phyloP scores from a whole-genome alignment of 768 basidiomycete species.

The Sutorius australiensis region DNA sequence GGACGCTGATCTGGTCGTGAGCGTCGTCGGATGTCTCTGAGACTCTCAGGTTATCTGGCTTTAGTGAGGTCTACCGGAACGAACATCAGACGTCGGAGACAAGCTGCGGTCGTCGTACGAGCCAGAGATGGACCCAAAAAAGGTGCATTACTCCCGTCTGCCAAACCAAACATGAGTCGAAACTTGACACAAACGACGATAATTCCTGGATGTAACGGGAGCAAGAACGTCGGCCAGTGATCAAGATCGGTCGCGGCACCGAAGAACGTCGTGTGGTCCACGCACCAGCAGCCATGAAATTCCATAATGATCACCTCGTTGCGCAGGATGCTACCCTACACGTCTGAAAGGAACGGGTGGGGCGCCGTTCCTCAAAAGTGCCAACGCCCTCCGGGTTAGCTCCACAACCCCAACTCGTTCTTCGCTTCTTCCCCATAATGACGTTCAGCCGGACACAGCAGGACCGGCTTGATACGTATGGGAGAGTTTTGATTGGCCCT shows the following conservation, averaged over 20 bases:
- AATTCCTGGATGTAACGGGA: not conserved
- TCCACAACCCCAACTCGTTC: not conserved
- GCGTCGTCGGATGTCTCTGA: not conserved
- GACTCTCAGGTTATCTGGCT: not conserved
- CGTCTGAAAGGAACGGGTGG: not conserved
- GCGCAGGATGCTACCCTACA: not conserved
- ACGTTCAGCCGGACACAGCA: not conserved
- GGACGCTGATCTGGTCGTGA: not conserved
- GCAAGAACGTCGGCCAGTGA: not conserved
- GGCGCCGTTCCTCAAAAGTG: not conserved
- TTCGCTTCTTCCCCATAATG: not conserved
- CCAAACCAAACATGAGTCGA: not conserved
- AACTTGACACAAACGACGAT: no score
- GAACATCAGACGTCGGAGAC: not conserved
- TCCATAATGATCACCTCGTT: not conserved
- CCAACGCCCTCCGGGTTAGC: not conserved
- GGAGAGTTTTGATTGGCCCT: not conserved
- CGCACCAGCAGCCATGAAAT: not conserved
- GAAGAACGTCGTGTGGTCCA: not conserved
- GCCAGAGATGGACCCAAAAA: not conserved
- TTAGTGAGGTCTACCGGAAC: not conserved
- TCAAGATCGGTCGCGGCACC: conserved; percentile 3
- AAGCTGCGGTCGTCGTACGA: conserved; percentile 4
- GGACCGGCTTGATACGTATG: not conserved
- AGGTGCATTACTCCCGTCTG: not conserved